Percentiles rank a stretch among this genome's conserved stretches.
These are phyloP conservation scores for Venturia aucupariae DNA, from an alignment of 2,329 filamentous ascomycete genomes.

Conservation along the genomic window DNA sequence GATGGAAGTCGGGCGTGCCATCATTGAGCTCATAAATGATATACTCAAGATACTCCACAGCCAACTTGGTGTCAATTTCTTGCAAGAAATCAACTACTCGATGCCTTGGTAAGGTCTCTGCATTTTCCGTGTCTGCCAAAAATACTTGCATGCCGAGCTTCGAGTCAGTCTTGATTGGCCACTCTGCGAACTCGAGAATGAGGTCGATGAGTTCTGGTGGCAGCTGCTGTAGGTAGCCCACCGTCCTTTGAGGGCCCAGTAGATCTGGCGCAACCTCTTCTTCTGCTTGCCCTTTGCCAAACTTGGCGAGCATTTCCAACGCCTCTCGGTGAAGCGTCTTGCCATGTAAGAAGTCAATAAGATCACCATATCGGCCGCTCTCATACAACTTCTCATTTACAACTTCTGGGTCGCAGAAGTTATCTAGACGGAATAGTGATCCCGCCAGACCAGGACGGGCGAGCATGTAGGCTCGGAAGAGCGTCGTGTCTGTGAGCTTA, in stretches of 20 bases:
- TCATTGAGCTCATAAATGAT: constrained; percentile 83
- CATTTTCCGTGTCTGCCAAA: constrained; percentile 85
- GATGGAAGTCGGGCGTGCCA: constrained; percentile 75
- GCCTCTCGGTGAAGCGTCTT: constrained; percentile 89
- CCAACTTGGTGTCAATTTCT: constrained; percentile 58
- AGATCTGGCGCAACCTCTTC: constrained; percentile 45
- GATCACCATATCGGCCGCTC: constrained; percentile 77
- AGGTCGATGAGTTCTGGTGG: constrained; percentile 82
- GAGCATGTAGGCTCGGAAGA: constrained; percentile 94
- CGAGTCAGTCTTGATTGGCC: constrained; percentile 68
- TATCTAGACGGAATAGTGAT: constrained; percentile 87
- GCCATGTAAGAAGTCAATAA: constrained; percentile 96
- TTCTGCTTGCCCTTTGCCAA: constrained; percentile 53
- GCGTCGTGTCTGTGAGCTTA: constrained; percentile 79
- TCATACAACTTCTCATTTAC: constrained; percentile 89
- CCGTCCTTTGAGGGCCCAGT: constrained; percentile 72
- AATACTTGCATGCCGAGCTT: constrained; percentile 86
- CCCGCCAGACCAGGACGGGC: constrained; percentile 75
- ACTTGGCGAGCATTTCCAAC: constrained; percentile 69
- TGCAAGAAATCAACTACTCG: constrained; percentile 67
- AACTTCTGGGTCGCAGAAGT: constrained; percentile 93
- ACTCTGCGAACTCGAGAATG: constrained; percentile 82
- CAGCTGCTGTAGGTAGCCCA: constrained; percentile 82
- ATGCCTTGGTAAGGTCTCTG: constrained; percentile 75
- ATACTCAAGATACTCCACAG: constrained; percentile 80